These are phyloP conservation scores for Penicillium soppii DNA, from an alignment of 495 filamentous ascomycete species.

Conservation along the genomic window DNA sequence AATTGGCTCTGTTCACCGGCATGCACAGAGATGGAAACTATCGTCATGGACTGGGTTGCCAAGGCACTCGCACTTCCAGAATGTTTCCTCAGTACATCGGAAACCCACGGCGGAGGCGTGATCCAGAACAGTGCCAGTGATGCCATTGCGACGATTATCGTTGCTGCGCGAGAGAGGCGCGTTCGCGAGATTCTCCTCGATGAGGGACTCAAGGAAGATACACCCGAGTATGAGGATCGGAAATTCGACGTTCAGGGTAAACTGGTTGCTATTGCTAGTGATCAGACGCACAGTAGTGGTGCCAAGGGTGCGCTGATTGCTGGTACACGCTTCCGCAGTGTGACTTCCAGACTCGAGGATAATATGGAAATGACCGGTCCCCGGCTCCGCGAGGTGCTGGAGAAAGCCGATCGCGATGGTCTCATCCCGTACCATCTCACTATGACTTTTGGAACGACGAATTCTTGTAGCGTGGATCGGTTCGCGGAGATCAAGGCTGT, in stretches of 20 bases:
- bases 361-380: conserved; percentile 70
- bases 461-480: conserved; percentile 83
- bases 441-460: conserved; percentile 83
- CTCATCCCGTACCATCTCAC: conserved; percentile 86
- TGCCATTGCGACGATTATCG: conserved; percentile 80
- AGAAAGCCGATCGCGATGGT: conserved; percentile 59
- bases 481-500: conserved; percentile 68
- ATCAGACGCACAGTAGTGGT: conserved; percentile 76
- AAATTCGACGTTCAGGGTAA: conserved; percentile 63
- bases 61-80: conserved; percentile 69
- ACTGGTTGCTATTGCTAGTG: conserved; percentile 79
- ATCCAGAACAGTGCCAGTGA: conserved; percentile 95
- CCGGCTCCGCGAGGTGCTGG: conserved; percentile 58
- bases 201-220: conserved; percentile 50
- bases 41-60: conserved; percentile 90
- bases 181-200: conserved; percentile 55
- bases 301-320: conserved; percentile 87
- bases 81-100: conserved; percentile 73
- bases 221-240: conserved; percentile 50
- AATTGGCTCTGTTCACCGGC: conserved; percentile 97
- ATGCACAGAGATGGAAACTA: conserved; percentile 93
- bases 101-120: conserved; percentile 79
- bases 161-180: conserved; percentile 80
- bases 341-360: conserved; percentile 58
- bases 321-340: conserved; percentile 71